Evolutionary conservation across 257 asterid genomes (phyloP), one percentile per base, ranked within the genome.

Genomic region (Solanum sejunctum): DNA sequence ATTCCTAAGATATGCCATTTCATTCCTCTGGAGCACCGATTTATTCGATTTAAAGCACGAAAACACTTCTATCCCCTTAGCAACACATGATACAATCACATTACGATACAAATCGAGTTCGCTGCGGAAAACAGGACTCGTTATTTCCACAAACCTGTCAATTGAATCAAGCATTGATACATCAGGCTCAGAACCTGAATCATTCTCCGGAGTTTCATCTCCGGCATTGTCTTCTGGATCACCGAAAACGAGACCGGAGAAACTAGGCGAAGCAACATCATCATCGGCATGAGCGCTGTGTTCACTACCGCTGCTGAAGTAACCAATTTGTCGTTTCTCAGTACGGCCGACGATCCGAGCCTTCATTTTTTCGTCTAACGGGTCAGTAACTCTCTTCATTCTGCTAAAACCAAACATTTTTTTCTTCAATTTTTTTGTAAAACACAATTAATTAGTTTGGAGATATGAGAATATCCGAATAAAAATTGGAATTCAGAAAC

Each of bases 271-370:
- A n/a, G 83, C 86, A 86, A 61, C 90, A 86, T 85, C 93, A 55
- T 87, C 89, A 17, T 86, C 88, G 18, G 51, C 87, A 4, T 86
- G 90, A 28, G 86, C 90, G 79, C 93, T 91, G 95, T 90, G 93
- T 16, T 95, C 98, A 88, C 97, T 95, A 2, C 98, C 98, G 91
- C 98, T 96, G 92, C 98, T 94, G 71, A 87, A 82, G 82, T 82
- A 86, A 43, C 86, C 89, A 60, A 89, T 88, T 10, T 86, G 85
- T 60, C 15, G 32, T 32, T 79, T 45, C 45, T 81, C 89, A n/a
- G 32, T n/a, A 87, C 89, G 57, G 82, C 95, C 93, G 87, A 92
- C 56, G 86, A 94, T 90, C 73, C 95, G 88, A 26, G 94, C 99
- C 88, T 90, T 94, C 7, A 64, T 72, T 52, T 57, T 71, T 1